These are phyloP conservation scores for Favolaschia claudopus DNA, from an alignment of 768 basidiomycete genomes.

Conservation along the genomic window DNA sequence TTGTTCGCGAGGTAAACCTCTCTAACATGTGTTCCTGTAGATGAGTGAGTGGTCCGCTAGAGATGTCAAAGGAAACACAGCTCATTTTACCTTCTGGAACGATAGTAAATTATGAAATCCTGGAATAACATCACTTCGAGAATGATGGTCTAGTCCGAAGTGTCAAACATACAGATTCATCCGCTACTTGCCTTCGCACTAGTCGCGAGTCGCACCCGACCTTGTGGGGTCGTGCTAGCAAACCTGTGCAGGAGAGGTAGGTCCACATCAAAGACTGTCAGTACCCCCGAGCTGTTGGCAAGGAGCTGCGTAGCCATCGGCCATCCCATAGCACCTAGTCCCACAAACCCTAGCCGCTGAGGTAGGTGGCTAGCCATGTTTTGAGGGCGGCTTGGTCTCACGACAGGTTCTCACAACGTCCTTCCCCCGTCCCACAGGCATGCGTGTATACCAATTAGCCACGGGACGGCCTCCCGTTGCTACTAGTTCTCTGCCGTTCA, in stretches of 20 bases:
- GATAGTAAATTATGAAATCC: slow-evolving; percentile 49
- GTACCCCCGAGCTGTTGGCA: slow-evolving; percentile 35
- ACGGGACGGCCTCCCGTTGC: neutral
- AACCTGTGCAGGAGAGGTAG: slow-evolving; percentile 35
- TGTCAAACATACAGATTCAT: slow-evolving; percentile 41
- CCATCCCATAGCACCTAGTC: slow-evolving; percentile 53
- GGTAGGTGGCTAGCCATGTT: slow-evolving; percentile 30
- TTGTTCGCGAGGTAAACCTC: slow-evolving; percentile 44
- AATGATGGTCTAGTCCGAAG: neutral
- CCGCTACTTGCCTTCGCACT: slow-evolving; percentile 45
- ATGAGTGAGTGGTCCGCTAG: neutral
- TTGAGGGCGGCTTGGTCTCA: too few species aligned
- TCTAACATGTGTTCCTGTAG: slow-evolving; percentile 45
- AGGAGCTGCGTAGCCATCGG: slow-evolving; percentile 50
- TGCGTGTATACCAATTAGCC: slow-evolving; percentile 4
- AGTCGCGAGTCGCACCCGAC: slow-evolving; percentile 29
- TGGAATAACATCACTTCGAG: slow-evolving; percentile 20
- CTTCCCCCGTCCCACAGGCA: slow-evolving; percentile 18
- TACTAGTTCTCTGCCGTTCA: neutral
- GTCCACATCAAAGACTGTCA: slow-evolving; percentile 48
- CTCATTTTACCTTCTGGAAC: slow-evolving; percentile 46
- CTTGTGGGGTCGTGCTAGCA: slow-evolving; percentile 25
- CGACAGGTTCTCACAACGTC: slow-evolving; percentile 6
- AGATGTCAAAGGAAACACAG: neutral
- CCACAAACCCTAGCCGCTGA: slow-evolving; percentile 41